phyloP scores from a whole-genome alignment of 106 monocot species.

The Narthecium ossifragum region DNA sequence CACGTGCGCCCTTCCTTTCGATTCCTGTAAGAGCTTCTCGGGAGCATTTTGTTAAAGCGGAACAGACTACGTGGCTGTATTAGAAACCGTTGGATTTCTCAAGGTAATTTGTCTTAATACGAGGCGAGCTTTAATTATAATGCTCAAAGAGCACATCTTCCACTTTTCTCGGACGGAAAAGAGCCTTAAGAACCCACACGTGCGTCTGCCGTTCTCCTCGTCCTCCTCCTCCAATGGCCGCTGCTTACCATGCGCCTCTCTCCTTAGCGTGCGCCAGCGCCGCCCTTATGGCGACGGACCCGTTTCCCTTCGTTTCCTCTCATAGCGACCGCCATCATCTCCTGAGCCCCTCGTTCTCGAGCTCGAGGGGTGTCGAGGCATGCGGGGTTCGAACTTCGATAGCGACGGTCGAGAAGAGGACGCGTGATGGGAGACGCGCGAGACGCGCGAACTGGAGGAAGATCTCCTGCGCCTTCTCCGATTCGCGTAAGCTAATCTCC shows the following conservation, averaged over 20 bases:
- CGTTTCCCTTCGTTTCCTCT: neutral
- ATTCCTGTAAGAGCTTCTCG: too few relatives aligned
- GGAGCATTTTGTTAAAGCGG: too few relatives aligned
- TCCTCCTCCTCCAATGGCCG: slow-evolving; percentile 10
- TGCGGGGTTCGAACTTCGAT: slow-evolving; percentile 5
- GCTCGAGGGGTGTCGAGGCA: slow-evolving; percentile 6
- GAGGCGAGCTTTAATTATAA: too few relatives aligned
- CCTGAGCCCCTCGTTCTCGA: slow-evolving; percentile 8
- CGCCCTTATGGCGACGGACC: slow-evolving; percentile 17
- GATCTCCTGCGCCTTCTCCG: slow-evolving; percentile 18
- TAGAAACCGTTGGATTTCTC: too few relatives aligned
- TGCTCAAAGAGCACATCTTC: too few relatives aligned
- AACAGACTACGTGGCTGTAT: too few relatives aligned
- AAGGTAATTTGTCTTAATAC: too few relatives aligned
- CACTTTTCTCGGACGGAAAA: too few relatives aligned
- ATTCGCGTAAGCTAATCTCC: slow-evolving; percentile 26
- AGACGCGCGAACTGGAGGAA: neutral
- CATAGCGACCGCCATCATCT: slow-evolving; percentile 4
- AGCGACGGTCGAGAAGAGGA: neutral
- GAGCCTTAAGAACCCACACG: too few relatives aligned
- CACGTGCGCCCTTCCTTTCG: too few relatives aligned
- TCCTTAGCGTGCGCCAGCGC: slow-evolving; percentile 60
- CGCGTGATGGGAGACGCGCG: slow-evolving; percentile 12
- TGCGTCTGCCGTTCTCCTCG: too few relatives aligned
- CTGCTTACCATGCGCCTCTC: slow-evolving; percentile 52